Percentiles rank a stretch among this genome's conserved stretches.
Evolutionary conservation across 768 basidiomycete species (phyloP).

Genomic region (Tephrocybe sp.): DNA sequence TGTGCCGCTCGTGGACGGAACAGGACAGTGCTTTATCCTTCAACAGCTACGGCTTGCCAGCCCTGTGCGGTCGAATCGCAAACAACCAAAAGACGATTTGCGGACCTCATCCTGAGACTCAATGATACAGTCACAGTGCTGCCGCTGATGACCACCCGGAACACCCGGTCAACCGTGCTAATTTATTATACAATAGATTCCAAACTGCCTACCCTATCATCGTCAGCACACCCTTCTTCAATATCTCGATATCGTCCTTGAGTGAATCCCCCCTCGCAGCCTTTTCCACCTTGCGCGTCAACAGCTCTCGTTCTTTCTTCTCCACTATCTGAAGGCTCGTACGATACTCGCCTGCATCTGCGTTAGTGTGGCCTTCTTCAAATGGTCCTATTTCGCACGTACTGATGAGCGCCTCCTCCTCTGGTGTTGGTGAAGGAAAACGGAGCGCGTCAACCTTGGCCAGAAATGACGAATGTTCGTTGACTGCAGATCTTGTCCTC

Average conservation of each 20-base stretch:
- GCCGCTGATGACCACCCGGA: too few species aligned
- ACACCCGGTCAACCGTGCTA: too few species aligned
- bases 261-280: conserved; percentile 16
- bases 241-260: conserved; percentile 17
- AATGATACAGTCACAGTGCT: too few species aligned
- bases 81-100: too few species aligned
- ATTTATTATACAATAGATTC: too few species aligned
- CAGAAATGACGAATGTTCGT: conserved; percentile 5
- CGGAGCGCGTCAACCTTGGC: conserved; percentile 1
- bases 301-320: conserved; percentile 9
- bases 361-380: not conserved
- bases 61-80: not conserved
- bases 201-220: conserved; percentile 14
- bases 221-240: conserved; percentile 13
- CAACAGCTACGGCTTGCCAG: not conserved
- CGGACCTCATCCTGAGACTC: too few species aligned
- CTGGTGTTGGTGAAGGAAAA: not conserved
- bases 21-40: not conserved
- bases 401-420: conserved; percentile 13
- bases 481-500: not conserved
- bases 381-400: not conserved
- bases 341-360: conserved; percentile 4
- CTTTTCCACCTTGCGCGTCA: conserved; percentile 21
- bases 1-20: conserved; percentile 17
- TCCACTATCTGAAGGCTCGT: conserved; percentile 5